Evolutionary conservation across 2,329 filamentous ascomycete species (phyloP), one percentile per base, ranked within the genome.

Genomic region (Cytospora piceicola): DNA sequence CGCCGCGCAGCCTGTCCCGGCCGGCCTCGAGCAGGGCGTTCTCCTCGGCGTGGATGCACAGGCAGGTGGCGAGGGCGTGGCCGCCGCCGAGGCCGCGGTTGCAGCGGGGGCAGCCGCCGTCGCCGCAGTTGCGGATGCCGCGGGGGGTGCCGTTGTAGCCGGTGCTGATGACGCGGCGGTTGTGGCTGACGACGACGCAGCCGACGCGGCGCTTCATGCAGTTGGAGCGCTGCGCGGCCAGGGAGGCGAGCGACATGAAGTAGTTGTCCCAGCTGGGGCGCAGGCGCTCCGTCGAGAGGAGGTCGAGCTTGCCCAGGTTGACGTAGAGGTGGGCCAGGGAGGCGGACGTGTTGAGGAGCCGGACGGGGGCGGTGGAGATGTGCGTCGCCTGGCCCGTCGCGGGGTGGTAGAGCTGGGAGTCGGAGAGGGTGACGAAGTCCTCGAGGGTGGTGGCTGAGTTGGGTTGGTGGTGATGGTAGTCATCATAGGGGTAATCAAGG

Each of bases 151-250:
- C 95, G 77, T 99, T 99, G 81, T 99, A 99, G 24, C 95, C 95
- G 0, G 95, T 99, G 74, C 90, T 93, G 71, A 98, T 92, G 69
- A 99, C 95, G 55, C 66, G 66, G 71, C 94, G 87, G 73, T 89
- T 89, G 74, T 93, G 90, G 69, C 90, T 85, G 39, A 98, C 94
- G 12, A 99, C 84, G 8, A 98, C 95, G 78, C 94, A 97, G 9
- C 95, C 95, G 1, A 99, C 95, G 70, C 94, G 88, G 34, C 95
- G 86, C 80, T 98, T 97, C 95, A 99, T 99, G 81, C 95, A 99
- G 78, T 99, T 99, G 74, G 90, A 93, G 69, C 95, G 87, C 71
- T 93, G 90, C 0, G 94, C 92, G 9, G 95, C 95, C 57, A 99
- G 87, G 39, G 91, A 93, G 6, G 95, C 94, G n/a, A 99, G 83